Base-by-base conservation (phyloP, 495 filamentous ascomycete genomes). In the Melanomma pulvis-pyrius region DNA sequence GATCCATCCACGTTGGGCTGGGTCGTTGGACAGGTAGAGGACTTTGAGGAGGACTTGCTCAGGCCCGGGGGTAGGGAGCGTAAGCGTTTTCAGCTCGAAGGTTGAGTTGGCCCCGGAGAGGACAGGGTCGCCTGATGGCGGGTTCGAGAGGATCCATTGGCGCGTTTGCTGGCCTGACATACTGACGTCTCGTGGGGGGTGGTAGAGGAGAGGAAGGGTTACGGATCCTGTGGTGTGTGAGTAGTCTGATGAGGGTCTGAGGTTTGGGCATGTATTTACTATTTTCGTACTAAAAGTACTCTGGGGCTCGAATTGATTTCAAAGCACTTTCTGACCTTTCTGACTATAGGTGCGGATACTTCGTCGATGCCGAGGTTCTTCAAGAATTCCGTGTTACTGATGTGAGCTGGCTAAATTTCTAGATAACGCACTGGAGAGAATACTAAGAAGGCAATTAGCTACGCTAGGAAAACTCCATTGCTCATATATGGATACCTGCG, bases 1-100 rank as follows among this genome's bases (percentile, higher is more conserved):
- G 57, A 94, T 81, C 90, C 89, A 92, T 65, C 86, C 84, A 62
- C 90, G 82, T 86, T 92, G 91, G n/a, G 89, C 88, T 0, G 90
- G 90, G 76, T 93, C 90, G 67, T 90, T 84, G n/a, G 87, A 89
- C 68, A 92, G 78, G 75, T 89, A 91, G 8, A 26, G 56, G 0
- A 77, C 77, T 68, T 90, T 85, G 25, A 91, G 78, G 28, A 92
- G 82, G 56, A 90, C 70, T 63, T 90, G 80, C 69, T 86, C 83
- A 72, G 84, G 76, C 29, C 81, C 73, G n/a, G 86, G 80, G 11
- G 80, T 71, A 3, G 83, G 78, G 39, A 85, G 79, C 19, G 79
- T 70, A 4, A 74, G 75, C 41, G 75, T 78, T 49, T 77, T 76
- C 21, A 87, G 74, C n/a, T 74, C 78, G 52, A 85, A 82, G 19